A percentile compares a stretch with the other conserved stretches of the same genome.
phyloP scores from a whole-genome alignment of 1,284 basidiomycete species.

The Fomes fomentarius region DNA sequence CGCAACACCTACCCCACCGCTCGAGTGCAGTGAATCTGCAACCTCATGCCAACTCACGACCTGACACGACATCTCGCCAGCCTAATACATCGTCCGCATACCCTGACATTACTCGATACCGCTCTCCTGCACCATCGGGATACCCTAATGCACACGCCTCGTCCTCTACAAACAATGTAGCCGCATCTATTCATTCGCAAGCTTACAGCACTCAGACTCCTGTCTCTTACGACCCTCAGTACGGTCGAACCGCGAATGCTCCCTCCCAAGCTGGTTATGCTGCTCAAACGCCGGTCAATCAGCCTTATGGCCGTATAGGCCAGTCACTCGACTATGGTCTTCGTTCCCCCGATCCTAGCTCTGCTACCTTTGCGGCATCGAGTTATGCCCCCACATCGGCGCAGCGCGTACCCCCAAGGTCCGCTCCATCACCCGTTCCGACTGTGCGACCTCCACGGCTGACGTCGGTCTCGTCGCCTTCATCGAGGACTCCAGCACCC shows the following conservation, averaged over 20 bases:
- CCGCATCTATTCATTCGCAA: slow-evolving; percentile 16
- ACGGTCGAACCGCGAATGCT: slow-evolving; percentile 7
- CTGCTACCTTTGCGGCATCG: neutral
- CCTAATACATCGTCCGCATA: slow-evolving; percentile 32
- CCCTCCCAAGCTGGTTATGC: slow-evolving; percentile 5
- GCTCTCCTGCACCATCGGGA: slow-evolving; percentile 29
- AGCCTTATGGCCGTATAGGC: slow-evolving; percentile 7
- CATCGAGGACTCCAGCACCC: slow-evolving; percentile 19
- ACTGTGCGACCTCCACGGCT: slow-evolving; percentile 16
- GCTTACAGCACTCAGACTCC: slow-evolving; percentile 17
- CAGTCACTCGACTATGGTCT: slow-evolving; percentile 19
- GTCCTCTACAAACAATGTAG: slow-evolving; percentile 21
- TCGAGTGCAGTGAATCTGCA: slow-evolving; percentile 26
- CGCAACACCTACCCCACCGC: slow-evolving; percentile 29
- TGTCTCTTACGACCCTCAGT: slow-evolving; percentile 14
- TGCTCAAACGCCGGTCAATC: neutral
- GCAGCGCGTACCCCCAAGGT: slow-evolving; percentile 29
- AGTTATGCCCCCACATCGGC: slow-evolving; percentile 14
- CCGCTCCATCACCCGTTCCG: slow-evolving; percentile 32
- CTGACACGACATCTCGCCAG: slow-evolving; percentile 29
- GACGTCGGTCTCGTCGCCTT: slow-evolving; percentile 21
- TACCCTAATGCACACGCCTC: slow-evolving; percentile 25
- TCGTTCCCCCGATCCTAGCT: slow-evolving; percentile 16
- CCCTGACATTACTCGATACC: slow-evolving; percentile 36
- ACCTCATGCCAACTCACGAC: slow-evolving; percentile 31